Percentiles rank a stretch among this genome's conserved stretches.
Conservation (phyloP, 345 rosid genomes). For the Syzygium aromaticum region DNA sequence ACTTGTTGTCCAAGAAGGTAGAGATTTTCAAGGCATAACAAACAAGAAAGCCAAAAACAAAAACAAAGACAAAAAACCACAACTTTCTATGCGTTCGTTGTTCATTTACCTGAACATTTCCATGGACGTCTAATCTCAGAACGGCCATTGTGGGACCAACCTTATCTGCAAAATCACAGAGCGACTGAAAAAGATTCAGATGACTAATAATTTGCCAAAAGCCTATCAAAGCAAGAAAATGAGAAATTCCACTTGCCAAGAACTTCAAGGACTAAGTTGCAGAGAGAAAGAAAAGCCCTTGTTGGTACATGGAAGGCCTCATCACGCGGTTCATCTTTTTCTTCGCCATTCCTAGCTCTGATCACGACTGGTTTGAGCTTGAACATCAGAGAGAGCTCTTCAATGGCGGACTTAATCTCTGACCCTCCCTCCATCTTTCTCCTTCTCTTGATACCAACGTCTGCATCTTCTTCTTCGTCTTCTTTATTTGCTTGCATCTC, state of each 20-base stretch:
- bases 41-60: not conserved
- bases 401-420: conserved; percentile 69
- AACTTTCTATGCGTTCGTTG: not conserved
- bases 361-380: conserved; percentile 25
- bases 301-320: conserved; percentile 36
- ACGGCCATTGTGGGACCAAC: conserved; percentile 97
- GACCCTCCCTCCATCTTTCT: conserved; percentile 55
- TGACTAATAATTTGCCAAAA: not conserved
- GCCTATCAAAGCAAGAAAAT: not conserved
- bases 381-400: conserved; percentile 51
- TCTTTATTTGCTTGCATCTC: not conserved
- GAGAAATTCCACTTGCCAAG: conserved; percentile 48
- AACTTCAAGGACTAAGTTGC: conserved; percentile 71
- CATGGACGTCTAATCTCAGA: conserved; percentile 76
- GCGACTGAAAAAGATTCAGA: not conserved
- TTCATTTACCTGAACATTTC: conserved; percentile 61
- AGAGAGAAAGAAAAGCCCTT: conserved; percentile 55
- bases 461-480: not conserved
- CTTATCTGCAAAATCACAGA: conserved; percentile 56
- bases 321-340: conserved; percentile 11
- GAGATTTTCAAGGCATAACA: not conserved
- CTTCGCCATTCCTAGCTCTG: not conserved
- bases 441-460: conserved; percentile 50
- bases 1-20: not conserved
- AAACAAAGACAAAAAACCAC: not conserved